Conservation (phyloP, 2,329 filamentous ascomycete genomes). For the Elsinoe fawcettii region DNA sequence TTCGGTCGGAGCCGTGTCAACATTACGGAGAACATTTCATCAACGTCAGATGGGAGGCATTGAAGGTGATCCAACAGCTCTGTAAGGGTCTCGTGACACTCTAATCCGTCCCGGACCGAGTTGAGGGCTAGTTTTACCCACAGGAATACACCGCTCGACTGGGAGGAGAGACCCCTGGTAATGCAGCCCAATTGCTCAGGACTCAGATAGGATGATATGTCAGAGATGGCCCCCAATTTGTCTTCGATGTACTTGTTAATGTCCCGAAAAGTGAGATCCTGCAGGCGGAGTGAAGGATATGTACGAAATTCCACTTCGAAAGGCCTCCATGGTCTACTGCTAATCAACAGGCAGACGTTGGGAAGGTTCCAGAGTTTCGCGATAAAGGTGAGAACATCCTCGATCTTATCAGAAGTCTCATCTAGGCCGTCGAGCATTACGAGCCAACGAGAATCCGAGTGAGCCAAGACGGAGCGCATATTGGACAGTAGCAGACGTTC, state of each 20-base stretch:
- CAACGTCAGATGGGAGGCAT: neutral
- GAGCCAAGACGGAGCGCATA: too few relatives aligned
- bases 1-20: slow-evolving; percentile 31
- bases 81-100: neutral
- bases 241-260: neutral
- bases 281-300: neutral
- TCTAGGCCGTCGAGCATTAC: neutral
- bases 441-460: neutral
- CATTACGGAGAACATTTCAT: neutral
- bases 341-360: neutral
- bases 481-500: neutral
- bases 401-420: neutral
- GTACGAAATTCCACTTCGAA: neutral
- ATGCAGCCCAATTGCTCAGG: neutral
- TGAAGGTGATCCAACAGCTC: neutral
- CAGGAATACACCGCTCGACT: neutral
- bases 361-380: neutral
- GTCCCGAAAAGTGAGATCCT: neutral
- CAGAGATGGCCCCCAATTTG: neutral
- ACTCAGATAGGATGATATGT: neutral
- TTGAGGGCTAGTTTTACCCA: neutral
- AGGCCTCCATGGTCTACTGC: neutral
- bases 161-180: neutral
- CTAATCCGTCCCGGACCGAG: neutral
- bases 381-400: neutral